These are phyloP conservation scores for Toxicodendron radicans DNA, from an alignment of 345 rosid genomes.

Conservation along the genomic window DNA sequence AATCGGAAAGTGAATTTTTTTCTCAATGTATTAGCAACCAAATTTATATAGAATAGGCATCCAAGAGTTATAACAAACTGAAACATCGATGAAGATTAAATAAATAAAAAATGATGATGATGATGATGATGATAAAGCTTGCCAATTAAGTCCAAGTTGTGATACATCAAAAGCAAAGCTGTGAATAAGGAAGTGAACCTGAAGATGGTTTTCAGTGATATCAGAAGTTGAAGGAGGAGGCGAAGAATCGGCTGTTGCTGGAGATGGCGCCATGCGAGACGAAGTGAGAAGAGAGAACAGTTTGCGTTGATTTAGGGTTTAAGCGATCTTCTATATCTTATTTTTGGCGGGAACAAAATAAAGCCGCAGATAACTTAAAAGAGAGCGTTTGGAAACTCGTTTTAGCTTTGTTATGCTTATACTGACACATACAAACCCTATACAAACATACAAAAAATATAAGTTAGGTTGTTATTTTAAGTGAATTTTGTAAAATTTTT, in stretches of 20 bases:
- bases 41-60: not conserved
- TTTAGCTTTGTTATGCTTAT: no score
- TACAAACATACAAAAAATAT: no score
- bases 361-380: no score
- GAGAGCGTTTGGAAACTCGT: no score
- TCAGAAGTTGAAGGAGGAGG: constrained; percentile 28
- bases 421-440: no score
- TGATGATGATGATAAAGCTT: not conserved
- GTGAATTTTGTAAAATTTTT: no score
- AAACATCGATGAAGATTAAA: no score
- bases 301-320: no score
- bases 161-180: not conserved
- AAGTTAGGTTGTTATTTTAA: no score
- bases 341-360: no score
- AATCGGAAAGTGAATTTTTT: not conserved
- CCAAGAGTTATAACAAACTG: not conserved
- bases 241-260: constrained; percentile 34
- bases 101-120: no score
- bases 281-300: not conserved
- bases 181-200: constrained; percentile 30
- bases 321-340: no score
- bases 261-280: constrained; percentile 37
- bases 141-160: not conserved
- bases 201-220: constrained; percentile 46
- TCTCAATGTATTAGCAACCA: not conserved